A percentile compares a stretch with the other conserved stretches of the same genome.
Evolutionary conservation across 345 rosid species (phyloP).

Genomic region (Citrus mangshanensis): DNA sequence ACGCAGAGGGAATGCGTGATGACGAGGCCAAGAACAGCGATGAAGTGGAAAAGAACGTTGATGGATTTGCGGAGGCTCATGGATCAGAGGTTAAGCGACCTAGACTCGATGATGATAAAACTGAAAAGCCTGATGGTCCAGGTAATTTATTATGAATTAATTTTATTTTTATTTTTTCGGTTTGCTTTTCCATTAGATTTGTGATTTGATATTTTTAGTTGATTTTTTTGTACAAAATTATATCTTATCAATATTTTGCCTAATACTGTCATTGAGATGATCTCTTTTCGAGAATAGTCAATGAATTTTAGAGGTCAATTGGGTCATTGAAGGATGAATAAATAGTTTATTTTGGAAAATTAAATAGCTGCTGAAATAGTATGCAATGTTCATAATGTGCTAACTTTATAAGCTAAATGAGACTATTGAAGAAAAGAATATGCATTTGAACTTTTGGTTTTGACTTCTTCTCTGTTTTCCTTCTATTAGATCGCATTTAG

Average conservation of each 20-base stretch:
- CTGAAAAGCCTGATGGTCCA: slow-evolving; percentile 31
- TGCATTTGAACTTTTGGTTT: not conserved
- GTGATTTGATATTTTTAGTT: not conserved
- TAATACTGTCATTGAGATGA: not conserved
- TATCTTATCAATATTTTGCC: no score
- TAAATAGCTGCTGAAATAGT: not conserved
- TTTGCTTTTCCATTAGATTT: not conserved
- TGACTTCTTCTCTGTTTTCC: not conserved
- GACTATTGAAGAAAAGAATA: not conserved
- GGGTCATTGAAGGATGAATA: not conserved
- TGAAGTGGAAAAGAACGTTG: slow-evolving; percentile 14
- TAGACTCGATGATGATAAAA: slow-evolving; percentile 36
- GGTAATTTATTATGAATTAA: slow-evolving; percentile 28
- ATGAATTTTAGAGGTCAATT: not conserved
- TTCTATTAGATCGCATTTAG: not conserved
- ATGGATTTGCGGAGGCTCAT: slow-evolving; percentile 21
- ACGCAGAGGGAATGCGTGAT: not conserved
- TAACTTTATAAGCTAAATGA: not conserved
- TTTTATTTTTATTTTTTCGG: no score
- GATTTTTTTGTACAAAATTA: not conserved
- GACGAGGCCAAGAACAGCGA: slow-evolving; percentile 8
- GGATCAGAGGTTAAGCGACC: slow-evolving; percentile 39
- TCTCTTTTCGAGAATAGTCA: no score
- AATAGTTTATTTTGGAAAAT: not conserved
- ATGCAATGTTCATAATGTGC: not conserved